These are phyloP conservation scores for Recurvomyces mirabilis DNA, from an alignment of 495 filamentous ascomycete genomes.

Conservation along the genomic window DNA sequence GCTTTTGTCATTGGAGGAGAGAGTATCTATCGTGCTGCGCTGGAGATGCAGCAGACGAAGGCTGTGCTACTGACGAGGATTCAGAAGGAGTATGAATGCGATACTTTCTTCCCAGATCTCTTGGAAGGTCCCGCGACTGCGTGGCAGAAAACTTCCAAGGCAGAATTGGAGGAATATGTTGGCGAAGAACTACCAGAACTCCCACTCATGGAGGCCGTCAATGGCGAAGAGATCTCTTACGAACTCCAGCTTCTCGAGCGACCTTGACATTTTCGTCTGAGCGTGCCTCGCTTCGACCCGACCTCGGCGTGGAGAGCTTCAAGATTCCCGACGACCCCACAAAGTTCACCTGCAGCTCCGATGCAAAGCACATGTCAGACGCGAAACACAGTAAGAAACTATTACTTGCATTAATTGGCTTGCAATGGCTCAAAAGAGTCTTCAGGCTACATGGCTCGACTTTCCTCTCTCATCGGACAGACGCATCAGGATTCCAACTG, in stretches of 20 bases:
- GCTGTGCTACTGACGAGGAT: constrained; percentile 56
- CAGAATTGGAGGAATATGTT: constrained; percentile 43
- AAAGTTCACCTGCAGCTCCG: no score
- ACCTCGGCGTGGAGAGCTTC: no score
- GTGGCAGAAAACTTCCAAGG: constrained; percentile 41
- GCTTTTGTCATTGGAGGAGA: constrained; percentile 85
- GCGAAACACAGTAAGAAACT: no score
- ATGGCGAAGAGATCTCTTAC: constrained; percentile 40
- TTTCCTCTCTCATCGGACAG: no score
- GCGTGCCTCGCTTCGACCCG: no score
- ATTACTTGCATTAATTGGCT: no score
- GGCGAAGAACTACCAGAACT: constrained; percentile 44
- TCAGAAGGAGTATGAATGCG: constrained; percentile 61
- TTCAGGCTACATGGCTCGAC: no score
- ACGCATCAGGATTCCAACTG: no score
- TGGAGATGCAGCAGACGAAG: constrained; percentile 32
- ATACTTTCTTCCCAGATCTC: constrained; percentile 70
- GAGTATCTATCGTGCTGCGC: constrained; percentile 65
- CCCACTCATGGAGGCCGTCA: constrained; percentile 38
- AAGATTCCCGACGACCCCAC: no score
- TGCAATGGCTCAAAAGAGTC: no score
- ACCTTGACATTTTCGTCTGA: constrained; percentile 23
- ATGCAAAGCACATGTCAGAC: no score
- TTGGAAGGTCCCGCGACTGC: constrained; percentile 31
- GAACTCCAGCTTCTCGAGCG: constrained; percentile 47